Evolutionary conservation across 371 early-diverging fungal genomes (phyloP).

Genomic region (Mucor lusitanicus): DNA sequence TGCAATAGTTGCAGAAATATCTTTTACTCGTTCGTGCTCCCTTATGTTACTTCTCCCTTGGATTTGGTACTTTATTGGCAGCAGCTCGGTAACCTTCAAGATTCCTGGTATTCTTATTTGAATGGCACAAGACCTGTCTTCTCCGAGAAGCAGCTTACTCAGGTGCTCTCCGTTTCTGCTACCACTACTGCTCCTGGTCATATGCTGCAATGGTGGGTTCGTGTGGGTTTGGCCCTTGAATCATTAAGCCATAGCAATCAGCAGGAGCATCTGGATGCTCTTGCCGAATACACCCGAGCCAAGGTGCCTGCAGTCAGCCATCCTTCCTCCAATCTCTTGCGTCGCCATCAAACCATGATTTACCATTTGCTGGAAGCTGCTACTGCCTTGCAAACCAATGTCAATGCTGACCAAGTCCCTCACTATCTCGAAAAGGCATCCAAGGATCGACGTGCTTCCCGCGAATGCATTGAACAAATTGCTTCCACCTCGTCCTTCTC

Average conservation of each 20-base stretch:
- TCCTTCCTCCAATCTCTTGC: slow-evolving; percentile 26
- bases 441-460: slow-evolving; percentile 22
- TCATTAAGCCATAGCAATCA: slow-evolving; percentile 6
- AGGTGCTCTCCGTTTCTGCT: slow-evolving; percentile 12
- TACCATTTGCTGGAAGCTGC: slow-evolving; percentile 24
- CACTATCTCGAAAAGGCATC: slow-evolving; percentile 21
- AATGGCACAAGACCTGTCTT: slow-evolving; percentile 18
- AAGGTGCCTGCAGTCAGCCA: slow-evolving; percentile 9
- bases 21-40: slow-evolving; percentile 39
- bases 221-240: slow-evolving; percentile 28
- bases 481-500: slow-evolving; percentile 6
- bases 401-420: slow-evolving; percentile 4
- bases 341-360: slow-evolving; percentile 25
- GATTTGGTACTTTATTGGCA: slow-evolving; percentile 40
- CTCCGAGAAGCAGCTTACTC: slow-evolving; percentile 11
- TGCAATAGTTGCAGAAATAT: slow-evolving; percentile 32
- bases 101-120: slow-evolving; percentile 21
- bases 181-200: slow-evolving; percentile 23
- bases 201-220: slow-evolving; percentile 34
- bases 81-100: slow-evolving; percentile 19
- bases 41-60: slow-evolving; percentile 37
- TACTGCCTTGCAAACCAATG: slow-evolving; percentile 8
- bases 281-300: slow-evolving; percentile 17
- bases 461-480: slow-evolving; percentile 30
- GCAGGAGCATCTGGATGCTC: slow-evolving; percentile 11